These are phyloP conservation scores for Neofusicoccum sp. DNA, from an alignment of 2,329 filamentous ascomycete species.

Conservation along the genomic window DNA sequence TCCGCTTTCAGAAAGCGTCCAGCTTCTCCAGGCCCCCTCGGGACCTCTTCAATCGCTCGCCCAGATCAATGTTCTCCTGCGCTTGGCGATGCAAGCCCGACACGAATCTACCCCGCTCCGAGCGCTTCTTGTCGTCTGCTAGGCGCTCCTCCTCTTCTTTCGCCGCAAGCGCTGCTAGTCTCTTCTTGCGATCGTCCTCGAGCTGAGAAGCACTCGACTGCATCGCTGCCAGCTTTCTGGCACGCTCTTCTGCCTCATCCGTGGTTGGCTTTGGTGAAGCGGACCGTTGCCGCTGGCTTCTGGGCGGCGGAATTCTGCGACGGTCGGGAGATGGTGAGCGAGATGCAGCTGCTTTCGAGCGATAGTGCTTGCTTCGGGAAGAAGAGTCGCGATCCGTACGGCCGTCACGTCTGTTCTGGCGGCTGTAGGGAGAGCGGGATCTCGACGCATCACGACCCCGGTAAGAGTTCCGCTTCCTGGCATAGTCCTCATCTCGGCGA, in stretches of 20 bases:
- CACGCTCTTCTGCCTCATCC: slow-evolving; percentile 34
- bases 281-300: not conserved
- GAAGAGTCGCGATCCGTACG: slow-evolving; percentile 23
- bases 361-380: slow-evolving; percentile 26
- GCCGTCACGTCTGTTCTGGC: slow-evolving; percentile 34
- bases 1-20: slow-evolving; percentile 7
- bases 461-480: not conserved
- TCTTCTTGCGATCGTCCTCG: slow-evolving; percentile 66
- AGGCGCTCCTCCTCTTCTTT: slow-evolving; percentile 64
- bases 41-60: slow-evolving; percentile 19
- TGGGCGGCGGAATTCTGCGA: not conserved
- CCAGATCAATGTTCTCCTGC: slow-evolving; percentile 17
- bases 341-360: slow-evolving; percentile 22
- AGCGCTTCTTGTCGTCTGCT: slow-evolving; percentile 57
- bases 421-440: slow-evolving; percentile 20
- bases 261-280: slow-evolving; percentile 13
- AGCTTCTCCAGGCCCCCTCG: slow-evolving; percentile 17
- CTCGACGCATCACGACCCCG: not conserved
- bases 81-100: slow-evolving; percentile 30
- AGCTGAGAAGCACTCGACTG: slow-evolving; percentile 54
- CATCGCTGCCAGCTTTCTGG: slow-evolving; percentile 41
- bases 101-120: slow-evolving; percentile 38
- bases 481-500: slow-evolving; percentile 7
- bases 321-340: slow-evolving; percentile 25
- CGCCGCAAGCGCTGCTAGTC: slow-evolving; percentile 65